These are phyloP conservation scores for Vishniacozyma victoriae DNA, from an alignment of 768 basidiomycete species.

Conservation along the genomic window DNA sequence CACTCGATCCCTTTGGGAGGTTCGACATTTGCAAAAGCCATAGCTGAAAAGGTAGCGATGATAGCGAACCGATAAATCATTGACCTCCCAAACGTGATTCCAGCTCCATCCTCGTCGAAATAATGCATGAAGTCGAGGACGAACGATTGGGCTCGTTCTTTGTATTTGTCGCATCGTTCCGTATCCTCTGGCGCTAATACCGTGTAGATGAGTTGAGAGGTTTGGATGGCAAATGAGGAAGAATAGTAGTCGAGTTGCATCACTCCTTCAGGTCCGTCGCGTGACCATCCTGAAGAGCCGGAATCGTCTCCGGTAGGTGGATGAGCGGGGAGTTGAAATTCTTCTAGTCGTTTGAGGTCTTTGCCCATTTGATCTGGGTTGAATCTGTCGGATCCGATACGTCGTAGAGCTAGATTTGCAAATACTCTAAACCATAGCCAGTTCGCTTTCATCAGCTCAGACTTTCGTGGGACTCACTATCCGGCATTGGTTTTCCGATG, in stretches of 20 bases:
- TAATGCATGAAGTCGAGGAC: slow-evolving; percentile 68
- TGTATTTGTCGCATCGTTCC: slow-evolving; percentile 60
- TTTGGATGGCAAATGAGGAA: slow-evolving; percentile 72
- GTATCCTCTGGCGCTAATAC: slow-evolving; percentile 61
- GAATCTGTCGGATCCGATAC: slow-evolving; percentile 58
- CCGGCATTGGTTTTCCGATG: slow-evolving; percentile 77
- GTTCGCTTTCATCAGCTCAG: slow-evolving; percentile 50
- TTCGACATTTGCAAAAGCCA: slow-evolving; percentile 66
- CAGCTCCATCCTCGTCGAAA: slow-evolving; percentile 67
- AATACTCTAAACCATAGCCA: slow-evolving; percentile 81
- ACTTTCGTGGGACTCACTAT: slow-evolving; percentile 48
- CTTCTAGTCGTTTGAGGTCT: slow-evolving; percentile 69
- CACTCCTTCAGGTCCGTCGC: slow-evolving; percentile 70
- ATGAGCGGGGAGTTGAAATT: slow-evolving; percentile 58
- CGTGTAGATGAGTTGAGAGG: slow-evolving; percentile 65
- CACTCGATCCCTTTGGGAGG: slow-evolving; percentile 62
- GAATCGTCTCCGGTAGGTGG: slow-evolving; percentile 48
- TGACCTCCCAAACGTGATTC: slow-evolving; percentile 68
- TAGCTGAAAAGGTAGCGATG: slow-evolving; percentile 68
- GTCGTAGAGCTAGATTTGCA: slow-evolving; percentile 65
- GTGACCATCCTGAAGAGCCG: slow-evolving; percentile 57
- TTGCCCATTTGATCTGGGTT: slow-evolving; percentile 62
- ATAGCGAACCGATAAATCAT: slow-evolving; percentile 75
- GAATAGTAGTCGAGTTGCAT: slow-evolving; percentile 75
- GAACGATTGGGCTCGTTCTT: slow-evolving; percentile 59